phyloP scores from a whole-genome alignment of 2,329 filamentous ascomycete species.

The Cercospora sp. region DNA sequence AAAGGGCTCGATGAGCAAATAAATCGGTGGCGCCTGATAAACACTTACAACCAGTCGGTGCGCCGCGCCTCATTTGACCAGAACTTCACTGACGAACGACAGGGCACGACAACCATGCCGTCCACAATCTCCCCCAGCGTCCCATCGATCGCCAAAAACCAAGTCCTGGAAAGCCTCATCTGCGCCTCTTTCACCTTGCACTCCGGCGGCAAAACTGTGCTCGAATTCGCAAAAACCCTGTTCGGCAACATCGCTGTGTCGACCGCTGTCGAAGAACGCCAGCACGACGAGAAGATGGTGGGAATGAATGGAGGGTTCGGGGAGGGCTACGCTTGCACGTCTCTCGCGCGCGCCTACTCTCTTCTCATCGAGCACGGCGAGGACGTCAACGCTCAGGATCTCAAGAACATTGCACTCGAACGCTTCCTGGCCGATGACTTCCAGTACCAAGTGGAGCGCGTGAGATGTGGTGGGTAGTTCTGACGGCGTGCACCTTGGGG shows the following conservation, averaged over 20 bases:
- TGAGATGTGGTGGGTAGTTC: not conserved
- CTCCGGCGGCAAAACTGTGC: constrained; percentile 21
- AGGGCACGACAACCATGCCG: constrained; percentile 9
- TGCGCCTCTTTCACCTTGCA: constrained; percentile 15
- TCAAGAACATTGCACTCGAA: constrained; percentile 14
- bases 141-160: constrained; percentile 10
- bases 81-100: not conserved
- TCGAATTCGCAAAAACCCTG: constrained; percentile 16
- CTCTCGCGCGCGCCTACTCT: constrained; percentile 19
- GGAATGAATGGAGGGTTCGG: constrained; percentile 21
- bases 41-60: not conserved
- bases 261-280: constrained; percentile 12
- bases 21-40: not conserved
- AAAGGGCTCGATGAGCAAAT: not conserved
- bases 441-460: constrained; percentile 13
- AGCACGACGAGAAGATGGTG: constrained; percentile 20
- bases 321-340: constrained; percentile 17
- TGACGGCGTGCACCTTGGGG: not conserved
- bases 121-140: constrained; percentile 11
- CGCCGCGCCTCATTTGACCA: not conserved
- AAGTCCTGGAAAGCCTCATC: constrained; percentile 16
- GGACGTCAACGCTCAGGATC: constrained; percentile 16
- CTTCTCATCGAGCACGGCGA: constrained; percentile 20
- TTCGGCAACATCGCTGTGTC: constrained; percentile 14
- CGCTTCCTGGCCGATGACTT: constrained; percentile 18